phyloP scores from a whole-genome alignment of 805 yeast species.

The Kodamaea leandrae region DNA sequence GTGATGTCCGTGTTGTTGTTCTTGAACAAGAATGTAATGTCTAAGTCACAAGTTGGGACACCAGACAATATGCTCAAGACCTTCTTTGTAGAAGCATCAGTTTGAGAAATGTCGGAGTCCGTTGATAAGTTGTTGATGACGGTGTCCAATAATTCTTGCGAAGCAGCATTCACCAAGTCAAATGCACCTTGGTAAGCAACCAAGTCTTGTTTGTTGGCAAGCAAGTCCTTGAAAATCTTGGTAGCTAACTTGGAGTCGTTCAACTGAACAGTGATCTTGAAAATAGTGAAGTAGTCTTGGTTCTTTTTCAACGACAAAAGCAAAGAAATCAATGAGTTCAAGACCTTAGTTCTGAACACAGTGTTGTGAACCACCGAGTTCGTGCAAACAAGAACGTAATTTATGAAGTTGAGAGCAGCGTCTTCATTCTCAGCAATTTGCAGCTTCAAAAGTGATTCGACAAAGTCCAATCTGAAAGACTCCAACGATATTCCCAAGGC shows the following conservation, averaged over 20 bases:
- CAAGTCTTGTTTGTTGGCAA: slow-evolving; percentile 48
- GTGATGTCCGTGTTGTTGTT: slow-evolving; percentile 85
- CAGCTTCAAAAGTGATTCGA: slow-evolving; percentile 53
- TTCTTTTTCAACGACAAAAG: slow-evolving; percentile 49
- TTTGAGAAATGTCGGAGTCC: slow-evolving; percentile 26
- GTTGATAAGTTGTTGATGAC: slow-evolving; percentile 41
- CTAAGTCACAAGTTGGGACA: slow-evolving; percentile 89
- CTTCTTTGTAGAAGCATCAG: slow-evolving; percentile 33
- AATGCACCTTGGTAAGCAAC: slow-evolving; percentile 92
- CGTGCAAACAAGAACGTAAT: slow-evolving; percentile 73
- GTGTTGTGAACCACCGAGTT: slow-evolving; percentile 65
- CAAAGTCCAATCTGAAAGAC: slow-evolving; percentile 79
- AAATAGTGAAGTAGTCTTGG: slow-evolving; percentile 80
- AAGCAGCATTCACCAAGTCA: slow-evolving; percentile 86
- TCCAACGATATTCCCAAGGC: slow-evolving; percentile 92
- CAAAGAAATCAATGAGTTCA: slow-evolving; percentile 60
- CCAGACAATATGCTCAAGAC: slow-evolving; percentile 78
- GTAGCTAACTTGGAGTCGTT: slow-evolving; percentile 74
- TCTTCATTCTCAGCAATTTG: slow-evolving; percentile 47
- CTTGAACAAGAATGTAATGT: slow-evolving; percentile 80
- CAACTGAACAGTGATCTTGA: slow-evolving; percentile 84
- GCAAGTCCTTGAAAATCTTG: slow-evolving; percentile 59
- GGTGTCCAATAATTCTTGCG: slow-evolving; percentile 77
- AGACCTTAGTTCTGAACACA: slow-evolving; percentile 61
- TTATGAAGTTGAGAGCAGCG: slow-evolving; percentile 51